Conservation (phyloP, 2,329 filamentous ascomycete species). For the Helminthosporium solani region DNA sequence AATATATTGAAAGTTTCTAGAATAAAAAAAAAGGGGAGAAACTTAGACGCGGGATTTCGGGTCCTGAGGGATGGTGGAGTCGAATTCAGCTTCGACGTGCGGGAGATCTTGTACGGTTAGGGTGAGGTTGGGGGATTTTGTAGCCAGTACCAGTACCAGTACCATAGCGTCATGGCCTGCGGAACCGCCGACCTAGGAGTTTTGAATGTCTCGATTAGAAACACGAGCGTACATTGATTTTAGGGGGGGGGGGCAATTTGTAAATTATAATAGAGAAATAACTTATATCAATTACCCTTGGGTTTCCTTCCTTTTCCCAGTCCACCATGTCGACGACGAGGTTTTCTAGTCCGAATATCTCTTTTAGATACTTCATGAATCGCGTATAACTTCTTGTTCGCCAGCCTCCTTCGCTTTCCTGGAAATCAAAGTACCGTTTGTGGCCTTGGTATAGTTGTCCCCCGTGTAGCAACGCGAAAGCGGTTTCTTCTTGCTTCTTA, state of each 20-base stretch:
- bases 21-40: too few relatives aligned
- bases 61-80: constrained; percentile 22
- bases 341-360: constrained; percentile 30
- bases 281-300: constrained; percentile 32
- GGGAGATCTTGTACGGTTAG: constrained; percentile 37
- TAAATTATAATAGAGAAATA: background rate
- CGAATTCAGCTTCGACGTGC: constrained; percentile 25
- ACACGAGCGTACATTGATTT: too few relatives aligned
- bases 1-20: too few relatives aligned
- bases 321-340: constrained; percentile 28
- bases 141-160: constrained; percentile 27
- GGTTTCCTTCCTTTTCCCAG: constrained; percentile 26
- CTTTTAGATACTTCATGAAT: constrained; percentile 39
- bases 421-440: constrained; percentile 34
- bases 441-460: constrained; percentile 25
- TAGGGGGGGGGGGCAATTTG: background rate
- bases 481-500: constrained; percentile 25
- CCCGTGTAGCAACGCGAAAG: constrained; percentile 32
- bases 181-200: constrained; percentile 33
- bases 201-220: too few relatives aligned
- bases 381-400: constrained; percentile 31
- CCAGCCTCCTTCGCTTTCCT: constrained; percentile 33
- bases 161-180: constrained; percentile 34
- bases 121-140: constrained; percentile 26
- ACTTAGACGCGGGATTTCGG: constrained; percentile 35